These are phyloP conservation scores for Metschnikowia orientalis DNA, from an alignment of 805 yeast species.

Conservation along the genomic window DNA sequence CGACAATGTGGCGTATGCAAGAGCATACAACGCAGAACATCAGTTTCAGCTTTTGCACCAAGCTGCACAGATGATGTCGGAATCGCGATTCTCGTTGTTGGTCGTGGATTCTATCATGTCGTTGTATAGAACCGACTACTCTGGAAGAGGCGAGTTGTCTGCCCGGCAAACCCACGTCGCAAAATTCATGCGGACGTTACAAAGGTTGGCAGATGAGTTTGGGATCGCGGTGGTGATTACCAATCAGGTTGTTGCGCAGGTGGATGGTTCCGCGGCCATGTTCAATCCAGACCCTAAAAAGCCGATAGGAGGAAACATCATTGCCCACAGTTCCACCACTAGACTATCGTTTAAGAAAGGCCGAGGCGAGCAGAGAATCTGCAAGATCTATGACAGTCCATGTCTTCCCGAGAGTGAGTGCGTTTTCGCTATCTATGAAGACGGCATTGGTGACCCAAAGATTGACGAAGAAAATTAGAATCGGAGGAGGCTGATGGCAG, in stretches of 20 bases:
- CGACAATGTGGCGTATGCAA: conserved; percentile 94
- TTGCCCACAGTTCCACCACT: conserved; percentile 96
- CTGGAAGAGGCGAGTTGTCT: conserved; percentile 93
- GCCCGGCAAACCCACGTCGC: conserved; percentile 95
- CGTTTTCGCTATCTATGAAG: conserved; percentile 92
- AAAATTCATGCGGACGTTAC: conserved; percentile 84
- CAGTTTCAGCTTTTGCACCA: conserved; percentile 80
- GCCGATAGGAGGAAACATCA: conserved; percentile 97
- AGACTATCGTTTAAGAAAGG: conserved; percentile 88
- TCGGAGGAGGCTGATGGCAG: too few relatives aligned
- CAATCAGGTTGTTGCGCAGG: conserved; percentile 97
- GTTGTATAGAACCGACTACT: conserved; percentile 85
- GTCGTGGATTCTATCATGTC: conserved; percentile 99
- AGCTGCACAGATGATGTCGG: conserved; percentile 96
- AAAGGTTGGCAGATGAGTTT: conserved; percentile 92
- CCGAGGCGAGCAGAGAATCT: conserved; percentile 84
- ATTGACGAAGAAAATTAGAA: conserved; percentile 53
- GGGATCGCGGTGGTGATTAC: conserved; percentile 92
- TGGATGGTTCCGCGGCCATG: conserved; percentile 78
- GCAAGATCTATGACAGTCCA: conserved; percentile 94
- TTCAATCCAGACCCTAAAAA: conserved; percentile 96
- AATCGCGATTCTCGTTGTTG: conserved; percentile 80
- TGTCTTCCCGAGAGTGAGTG: conserved; percentile 95
- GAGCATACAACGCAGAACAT: conserved; percentile 97
- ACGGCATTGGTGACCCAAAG: conserved; percentile 94